A percentile compares a stretch with the other conserved stretches of the same genome.
Evolutionary conservation across 2,329 filamentous ascomycete species (phyloP).

Genomic region (Cadophora gregata): DNA sequence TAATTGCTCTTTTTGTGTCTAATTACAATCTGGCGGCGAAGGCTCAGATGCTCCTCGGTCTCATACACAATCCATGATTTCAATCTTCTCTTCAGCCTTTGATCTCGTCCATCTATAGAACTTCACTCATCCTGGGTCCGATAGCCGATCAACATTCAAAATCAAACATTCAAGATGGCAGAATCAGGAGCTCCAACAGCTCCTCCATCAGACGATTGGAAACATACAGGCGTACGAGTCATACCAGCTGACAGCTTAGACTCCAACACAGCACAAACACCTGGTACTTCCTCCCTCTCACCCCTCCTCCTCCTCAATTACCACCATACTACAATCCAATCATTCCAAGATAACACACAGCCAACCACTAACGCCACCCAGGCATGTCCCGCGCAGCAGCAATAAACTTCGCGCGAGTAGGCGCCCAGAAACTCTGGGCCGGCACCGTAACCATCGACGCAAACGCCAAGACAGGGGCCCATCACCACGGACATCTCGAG

Average conservation of each 20-base stretch:
- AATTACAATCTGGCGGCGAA: no score
- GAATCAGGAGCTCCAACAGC: slow-evolving; percentile 12
- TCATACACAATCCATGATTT: background rate
- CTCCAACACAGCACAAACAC: slow-evolving; percentile 50
- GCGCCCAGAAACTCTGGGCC: slow-evolving; percentile 53
- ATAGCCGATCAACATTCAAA: background rate
- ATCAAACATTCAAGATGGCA: slow-evolving; percentile 5
- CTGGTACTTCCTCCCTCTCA: slow-evolving; percentile 38
- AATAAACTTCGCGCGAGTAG: slow-evolving; percentile 51
- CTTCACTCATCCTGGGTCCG: background rate
- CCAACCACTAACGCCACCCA: slow-evolving; percentile 13
- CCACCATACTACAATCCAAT: no score
- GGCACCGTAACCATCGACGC: slow-evolving; percentile 50
- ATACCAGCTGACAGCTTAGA: slow-evolving; percentile 50
- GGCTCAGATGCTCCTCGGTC: background rate
- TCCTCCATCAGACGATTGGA: slow-evolving; percentile 44
- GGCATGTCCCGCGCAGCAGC: slow-evolving; percentile 52
- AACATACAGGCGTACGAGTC: slow-evolving; percentile 50
- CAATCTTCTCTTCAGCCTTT: background rate
- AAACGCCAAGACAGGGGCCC: slow-evolving; percentile 52
- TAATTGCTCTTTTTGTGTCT: background rate
- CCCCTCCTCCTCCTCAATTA: background rate
- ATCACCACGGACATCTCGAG: slow-evolving; percentile 53
- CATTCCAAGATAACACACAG: background rate
- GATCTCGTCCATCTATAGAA: no score